Conservation (phyloP, 495 filamentous ascomycete species). For the Aspergillus heteromorphus region DNA sequence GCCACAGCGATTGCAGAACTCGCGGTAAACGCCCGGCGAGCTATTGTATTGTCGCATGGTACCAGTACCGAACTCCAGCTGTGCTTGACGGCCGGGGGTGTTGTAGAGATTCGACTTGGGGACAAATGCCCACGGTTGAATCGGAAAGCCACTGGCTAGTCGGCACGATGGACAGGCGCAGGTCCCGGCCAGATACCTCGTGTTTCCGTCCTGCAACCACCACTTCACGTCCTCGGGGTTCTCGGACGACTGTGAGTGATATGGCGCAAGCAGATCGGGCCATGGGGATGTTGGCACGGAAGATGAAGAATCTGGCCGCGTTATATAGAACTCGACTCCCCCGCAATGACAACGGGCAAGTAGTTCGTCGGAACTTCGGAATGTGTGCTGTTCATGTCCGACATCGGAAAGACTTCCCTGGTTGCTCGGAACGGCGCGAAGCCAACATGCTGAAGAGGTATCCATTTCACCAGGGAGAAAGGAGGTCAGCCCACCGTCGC, state of each 20-base stretch:
- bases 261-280: slow-evolving; percentile 50
- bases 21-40: slow-evolving; percentile 49
- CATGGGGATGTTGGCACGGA: slow-evolving; percentile 40
- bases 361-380: slow-evolving; percentile 14
- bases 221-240: slow-evolving; percentile 46
- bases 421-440: slow-evolving; percentile 12
- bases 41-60: slow-evolving; percentile 50
- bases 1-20: slow-evolving; percentile 61
- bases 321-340: slow-evolving; percentile 41
- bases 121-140: slow-evolving; percentile 64
- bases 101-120: slow-evolving; percentile 56
- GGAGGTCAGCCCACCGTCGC: slow-evolving; percentile 53
- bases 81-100: slow-evolving; percentile 19
- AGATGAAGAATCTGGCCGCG: slow-evolving; percentile 36
- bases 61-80: slow-evolving; percentile 41
- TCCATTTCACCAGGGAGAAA: slow-evolving; percentile 33
- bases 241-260: slow-evolving; percentile 27
- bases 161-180: slow-evolving; percentile 63
- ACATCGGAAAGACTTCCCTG: slow-evolving; percentile 11
- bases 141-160: slow-evolving; percentile 57
- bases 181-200: slow-evolving; percentile 58
- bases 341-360: slow-evolving; percentile 38
- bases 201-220: slow-evolving; percentile 42
- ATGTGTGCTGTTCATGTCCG: not conserved
- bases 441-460: slow-evolving; percentile 13